A percentile compares a stretch with the other conserved stretches of the same genome.
Evolutionary conservation across 192 early-diverging fungal genomes (phyloP).

Genomic region (Umbelopsis vinacea): DNA sequence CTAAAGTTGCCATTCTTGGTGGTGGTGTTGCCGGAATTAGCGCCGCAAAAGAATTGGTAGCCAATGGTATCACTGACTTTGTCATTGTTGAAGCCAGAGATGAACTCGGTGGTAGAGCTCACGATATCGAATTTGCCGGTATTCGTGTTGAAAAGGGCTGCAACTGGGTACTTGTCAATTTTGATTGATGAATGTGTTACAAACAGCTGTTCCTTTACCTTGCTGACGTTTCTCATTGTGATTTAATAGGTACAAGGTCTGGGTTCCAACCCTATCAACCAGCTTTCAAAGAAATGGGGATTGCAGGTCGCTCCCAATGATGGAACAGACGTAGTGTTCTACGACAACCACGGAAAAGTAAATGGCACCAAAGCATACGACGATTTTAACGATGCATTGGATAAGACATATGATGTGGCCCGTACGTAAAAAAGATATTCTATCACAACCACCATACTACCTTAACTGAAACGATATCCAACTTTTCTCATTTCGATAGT

Average conservation of each 20-base stretch:
- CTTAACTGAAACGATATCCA: not conserved
- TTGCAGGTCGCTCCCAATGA: conserved; percentile 25
- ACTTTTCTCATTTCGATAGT: conserved; percentile 8
- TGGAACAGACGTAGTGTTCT: conserved; percentile 28
- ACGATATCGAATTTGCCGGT: conserved; percentile 36
- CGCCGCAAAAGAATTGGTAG: conserved; percentile 37
- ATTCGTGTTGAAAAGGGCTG: conserved; percentile 38
- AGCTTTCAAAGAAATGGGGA: conserved; percentile 34
- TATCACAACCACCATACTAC: too few species aligned
- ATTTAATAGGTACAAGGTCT: conserved; percentile 34
- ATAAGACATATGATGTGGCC: conserved; percentile 16
- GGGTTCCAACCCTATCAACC: conserved; percentile 39
- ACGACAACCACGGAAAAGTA: conserved; percentile 34
- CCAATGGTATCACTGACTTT: conserved; percentile 39
- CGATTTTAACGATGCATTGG: conserved; percentile 27
- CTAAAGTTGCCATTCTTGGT: conserved; percentile 47
- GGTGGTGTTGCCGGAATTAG: conserved; percentile 44
- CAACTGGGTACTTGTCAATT: conserved; percentile 36
- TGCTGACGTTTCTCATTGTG: not conserved
- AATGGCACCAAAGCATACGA: conserved; percentile 29
- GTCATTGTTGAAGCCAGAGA: conserved; percentile 43
- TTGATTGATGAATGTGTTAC: too few species aligned
- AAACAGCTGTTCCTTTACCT: too few species aligned
- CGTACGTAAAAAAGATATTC: too few species aligned
- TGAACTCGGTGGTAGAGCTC: conserved; percentile 39